A percentile compares a stretch with the other conserved stretches of the same genome.
Conservation (phyloP, 225 moss, liverwort and hornwort genomes). For the Marchantia polymorpha region DNA sequence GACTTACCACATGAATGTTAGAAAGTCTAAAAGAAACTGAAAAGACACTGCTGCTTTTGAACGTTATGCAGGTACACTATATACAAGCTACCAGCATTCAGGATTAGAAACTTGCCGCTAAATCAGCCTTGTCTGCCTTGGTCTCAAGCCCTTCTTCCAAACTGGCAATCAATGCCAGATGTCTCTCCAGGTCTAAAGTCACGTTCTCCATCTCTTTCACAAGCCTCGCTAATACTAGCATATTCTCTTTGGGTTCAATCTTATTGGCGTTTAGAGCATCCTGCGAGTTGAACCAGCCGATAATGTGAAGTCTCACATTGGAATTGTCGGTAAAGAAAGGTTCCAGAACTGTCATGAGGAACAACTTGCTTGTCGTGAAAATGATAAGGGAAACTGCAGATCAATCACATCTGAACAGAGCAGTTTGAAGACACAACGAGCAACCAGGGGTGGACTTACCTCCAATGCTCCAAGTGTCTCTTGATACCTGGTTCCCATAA, state of each 20-base stretch:
- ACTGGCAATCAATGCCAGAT: slow-evolving; percentile 62
- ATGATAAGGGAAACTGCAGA: too few species aligned
- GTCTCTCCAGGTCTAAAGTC: slow-evolving; percentile 62
- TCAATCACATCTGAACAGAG: not conserved
- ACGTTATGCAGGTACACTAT: not conserved
- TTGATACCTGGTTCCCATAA: slow-evolving; percentile 59
- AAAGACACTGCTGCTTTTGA: not conserved
- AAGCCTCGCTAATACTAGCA: slow-evolving; percentile 58
- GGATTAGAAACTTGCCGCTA: slow-evolving; percentile 45
- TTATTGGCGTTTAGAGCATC: slow-evolving; percentile 71
- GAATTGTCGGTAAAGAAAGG: too few species aligned
- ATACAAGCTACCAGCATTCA: not conserved
- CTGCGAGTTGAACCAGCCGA: slow-evolving; percentile 22
- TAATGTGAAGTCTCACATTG: too few species aligned
- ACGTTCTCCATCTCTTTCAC: slow-evolving; percentile 73
- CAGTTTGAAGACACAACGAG: not conserved
- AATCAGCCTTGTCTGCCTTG: slow-evolving; percentile 76
- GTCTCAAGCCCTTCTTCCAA: slow-evolving; percentile 61
- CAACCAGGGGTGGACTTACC: slow-evolving; percentile 28
- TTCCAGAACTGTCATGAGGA: too few species aligned
- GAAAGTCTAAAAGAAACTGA: not conserved
- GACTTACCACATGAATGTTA: not conserved
- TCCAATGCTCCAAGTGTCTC: slow-evolving; percentile 58
- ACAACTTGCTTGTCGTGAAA: too few species aligned
- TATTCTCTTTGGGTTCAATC: slow-evolving; percentile 81